Conservation (phyloP, 192 early-diverging fungal species). For the Jimgerdemannia flammicorona region DNA sequence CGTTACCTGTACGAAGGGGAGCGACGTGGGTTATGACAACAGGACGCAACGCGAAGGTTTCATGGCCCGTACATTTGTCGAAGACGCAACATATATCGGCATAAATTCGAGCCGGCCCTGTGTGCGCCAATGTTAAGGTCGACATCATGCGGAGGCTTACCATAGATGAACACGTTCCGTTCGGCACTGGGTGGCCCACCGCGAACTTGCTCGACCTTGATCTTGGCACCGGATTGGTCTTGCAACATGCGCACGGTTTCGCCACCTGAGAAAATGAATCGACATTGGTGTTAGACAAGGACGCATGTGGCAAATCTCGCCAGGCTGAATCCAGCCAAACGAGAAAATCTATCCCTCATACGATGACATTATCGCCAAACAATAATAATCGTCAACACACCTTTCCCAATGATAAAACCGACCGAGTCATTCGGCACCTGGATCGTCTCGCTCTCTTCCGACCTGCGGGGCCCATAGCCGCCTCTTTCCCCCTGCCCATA, state of each 20-base stretch:
- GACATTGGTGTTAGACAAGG: too few species aligned
- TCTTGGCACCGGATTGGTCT: constrained; percentile 57
- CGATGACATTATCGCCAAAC: constrained; percentile 8
- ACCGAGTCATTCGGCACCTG: constrained; percentile 57
- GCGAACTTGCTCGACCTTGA: constrained; percentile 50
- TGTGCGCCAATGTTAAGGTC: too few species aligned
- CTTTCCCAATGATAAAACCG: constrained; percentile 48
- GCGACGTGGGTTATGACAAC: too few species aligned
- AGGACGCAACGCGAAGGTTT: too few species aligned
- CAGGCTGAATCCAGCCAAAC: too few species aligned
- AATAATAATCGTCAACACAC: constrained; percentile 10
- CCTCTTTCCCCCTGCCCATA: not conserved
- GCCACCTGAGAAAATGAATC: constrained; percentile 42
- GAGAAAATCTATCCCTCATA: constrained; percentile 3
- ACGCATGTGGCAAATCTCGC: too few species aligned
- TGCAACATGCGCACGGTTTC: constrained; percentile 58
- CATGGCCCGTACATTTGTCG: too few species aligned
- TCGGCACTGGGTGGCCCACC: too few species aligned
- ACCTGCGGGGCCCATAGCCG: constrained; percentile 7
- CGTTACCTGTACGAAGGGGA: constrained; percentile 13
- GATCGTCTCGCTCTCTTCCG: constrained; percentile 40
- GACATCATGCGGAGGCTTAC: too few species aligned
- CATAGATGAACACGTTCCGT: too few species aligned
- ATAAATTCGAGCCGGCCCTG: too few species aligned
- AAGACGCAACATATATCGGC: too few species aligned